phyloP scores from a whole-genome alignment of 1,284 basidiomycete species.

The Vanrija pseudolonga region DNA sequence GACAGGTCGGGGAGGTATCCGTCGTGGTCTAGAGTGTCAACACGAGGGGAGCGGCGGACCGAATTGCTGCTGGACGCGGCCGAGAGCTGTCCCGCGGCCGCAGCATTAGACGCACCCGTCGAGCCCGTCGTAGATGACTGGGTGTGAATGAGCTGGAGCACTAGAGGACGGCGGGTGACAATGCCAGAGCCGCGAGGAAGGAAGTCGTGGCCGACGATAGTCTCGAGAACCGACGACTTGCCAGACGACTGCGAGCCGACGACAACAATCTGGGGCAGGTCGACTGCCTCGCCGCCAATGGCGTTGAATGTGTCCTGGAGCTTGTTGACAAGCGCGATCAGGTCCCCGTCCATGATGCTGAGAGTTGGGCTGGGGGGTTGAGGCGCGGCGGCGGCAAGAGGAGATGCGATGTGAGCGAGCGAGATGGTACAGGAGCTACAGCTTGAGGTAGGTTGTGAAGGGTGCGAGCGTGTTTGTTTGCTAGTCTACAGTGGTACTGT shows the following conservation, averaged over 20 bases:
- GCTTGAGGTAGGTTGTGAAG: neutral
- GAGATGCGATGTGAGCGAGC: neutral
- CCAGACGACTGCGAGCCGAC: slow-evolving; percentile 55
- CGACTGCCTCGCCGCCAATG: slow-evolving; percentile 56
- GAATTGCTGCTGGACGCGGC: neutral
- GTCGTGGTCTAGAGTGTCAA: slow-evolving; percentile 16
- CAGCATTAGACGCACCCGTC: no score
- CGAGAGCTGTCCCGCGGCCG: no score
- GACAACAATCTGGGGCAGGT: slow-evolving; percentile 51
- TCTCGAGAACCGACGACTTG: slow-evolving; percentile 57
- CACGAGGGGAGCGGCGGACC: neutral
- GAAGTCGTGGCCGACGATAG: slow-evolving; percentile 91
- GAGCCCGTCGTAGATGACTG: slow-evolving; percentile 40
- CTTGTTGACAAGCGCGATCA: slow-evolving; percentile 93
- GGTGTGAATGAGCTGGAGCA: slow-evolving; percentile 92
- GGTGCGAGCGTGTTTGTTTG: neutral
- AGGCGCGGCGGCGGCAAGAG: neutral
- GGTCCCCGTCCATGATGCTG: slow-evolving; percentile 76
- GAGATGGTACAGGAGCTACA: neutral
- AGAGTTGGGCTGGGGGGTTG: neutral
- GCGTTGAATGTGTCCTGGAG: slow-evolving; percentile 64
- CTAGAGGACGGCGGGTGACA: slow-evolving; percentile 89
- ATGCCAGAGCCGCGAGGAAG: slow-evolving; percentile 73
- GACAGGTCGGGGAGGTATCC: slow-evolving; percentile 41
- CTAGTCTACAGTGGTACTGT: no score